phyloP scores from a whole-genome alignment of 257 asterid genomes.

The Haberlea rhodopensis region DNA sequence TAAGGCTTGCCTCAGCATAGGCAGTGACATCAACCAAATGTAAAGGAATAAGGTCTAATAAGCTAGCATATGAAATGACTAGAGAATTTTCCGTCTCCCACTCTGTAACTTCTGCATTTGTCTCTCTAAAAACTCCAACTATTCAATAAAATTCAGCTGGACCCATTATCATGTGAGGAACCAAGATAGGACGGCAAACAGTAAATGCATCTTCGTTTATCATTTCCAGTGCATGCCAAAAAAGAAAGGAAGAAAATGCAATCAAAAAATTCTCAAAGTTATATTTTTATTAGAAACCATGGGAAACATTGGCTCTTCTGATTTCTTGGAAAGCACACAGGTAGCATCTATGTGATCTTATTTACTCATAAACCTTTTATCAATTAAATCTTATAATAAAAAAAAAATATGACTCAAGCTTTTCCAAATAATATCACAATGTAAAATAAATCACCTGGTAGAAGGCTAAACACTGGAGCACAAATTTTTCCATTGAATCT shows the following conservation, averaged over 20 bases:
- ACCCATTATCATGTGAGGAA: not conserved
- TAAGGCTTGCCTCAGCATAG: not conserved
- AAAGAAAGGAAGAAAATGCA: slow-evolving; percentile 6
- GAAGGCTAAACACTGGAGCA: slow-evolving; percentile 93
- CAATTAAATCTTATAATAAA: slow-evolving; percentile 9
- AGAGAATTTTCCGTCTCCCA: not conserved
- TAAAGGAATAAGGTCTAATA: not conserved
- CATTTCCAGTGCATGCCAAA: not conserved
- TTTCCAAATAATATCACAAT: slow-evolving; percentile 13
- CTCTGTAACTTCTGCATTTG: not conserved
- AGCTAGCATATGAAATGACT: not conserved
- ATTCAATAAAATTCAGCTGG: slow-evolving; percentile 2
- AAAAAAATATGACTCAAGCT: slow-evolving; percentile 15
- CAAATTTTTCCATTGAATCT: slow-evolving; percentile 95
- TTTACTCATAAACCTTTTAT: not conserved
- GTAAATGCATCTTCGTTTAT: not conserved
- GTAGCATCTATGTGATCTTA: not conserved
- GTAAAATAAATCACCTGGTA: slow-evolving; percentile 66
- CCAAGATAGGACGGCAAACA: not conserved
- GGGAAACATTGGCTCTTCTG: not conserved
- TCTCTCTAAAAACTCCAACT: slow-evolving; percentile 12
- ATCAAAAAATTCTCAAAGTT: slow-evolving; percentile 8
- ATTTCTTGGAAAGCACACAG: not conserved
- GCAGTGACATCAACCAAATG: not conserved
- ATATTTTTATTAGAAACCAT: slow-evolving; percentile 13